These are phyloP conservation scores for Sungouiella blattae DNA, from an alignment of 805 yeast species.

Conservation along the genomic window DNA sequence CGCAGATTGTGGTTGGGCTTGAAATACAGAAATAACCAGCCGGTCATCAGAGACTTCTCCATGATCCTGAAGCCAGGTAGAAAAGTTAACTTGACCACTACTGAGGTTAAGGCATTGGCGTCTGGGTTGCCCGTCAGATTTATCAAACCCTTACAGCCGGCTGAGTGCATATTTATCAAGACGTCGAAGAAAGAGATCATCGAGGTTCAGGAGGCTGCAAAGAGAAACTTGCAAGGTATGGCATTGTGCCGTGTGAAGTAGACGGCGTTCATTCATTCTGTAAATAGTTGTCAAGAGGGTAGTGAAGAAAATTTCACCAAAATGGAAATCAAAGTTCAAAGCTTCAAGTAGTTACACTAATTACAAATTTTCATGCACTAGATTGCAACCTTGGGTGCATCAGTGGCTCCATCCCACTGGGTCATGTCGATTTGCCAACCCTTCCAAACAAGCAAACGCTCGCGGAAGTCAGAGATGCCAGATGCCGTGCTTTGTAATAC, in stretches of 20 bases:
- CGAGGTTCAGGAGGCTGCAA: constrained; percentile 84
- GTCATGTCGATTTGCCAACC: constrained; percentile 88
- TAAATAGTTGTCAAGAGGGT: constrained; percentile 10
- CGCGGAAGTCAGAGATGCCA: constrained; percentile 40
- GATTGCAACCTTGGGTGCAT: constrained; percentile 31
- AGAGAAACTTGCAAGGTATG: constrained; percentile 67
- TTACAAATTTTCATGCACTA: constrained; percentile 6
- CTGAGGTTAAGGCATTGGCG: constrained; percentile 70
- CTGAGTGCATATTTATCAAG: constrained; percentile 77
- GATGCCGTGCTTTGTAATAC: constrained; percentile 36
- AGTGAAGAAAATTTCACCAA: no score
- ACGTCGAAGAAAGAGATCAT: constrained; percentile 47
- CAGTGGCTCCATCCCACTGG: constrained; percentile 68
- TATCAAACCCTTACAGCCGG: constrained; percentile 80
- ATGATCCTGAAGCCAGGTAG: constrained; percentile 85
- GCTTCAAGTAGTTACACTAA: not conserved
- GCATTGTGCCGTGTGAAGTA: constrained; percentile 74
- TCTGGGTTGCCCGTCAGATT: constrained; percentile 72
- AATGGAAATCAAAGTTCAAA: no score
- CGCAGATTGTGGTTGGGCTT: constrained; percentile 90
- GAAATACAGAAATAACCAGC: constrained; percentile 76
- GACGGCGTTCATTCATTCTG: constrained; percentile 6
- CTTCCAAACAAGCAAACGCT: constrained; percentile 67
- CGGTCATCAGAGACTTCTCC: constrained; percentile 69
- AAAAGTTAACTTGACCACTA: constrained; percentile 56